Conservation (phyloP, 2,329 filamentous ascomycete genomes). For the Blastomyces percursus region DNA sequence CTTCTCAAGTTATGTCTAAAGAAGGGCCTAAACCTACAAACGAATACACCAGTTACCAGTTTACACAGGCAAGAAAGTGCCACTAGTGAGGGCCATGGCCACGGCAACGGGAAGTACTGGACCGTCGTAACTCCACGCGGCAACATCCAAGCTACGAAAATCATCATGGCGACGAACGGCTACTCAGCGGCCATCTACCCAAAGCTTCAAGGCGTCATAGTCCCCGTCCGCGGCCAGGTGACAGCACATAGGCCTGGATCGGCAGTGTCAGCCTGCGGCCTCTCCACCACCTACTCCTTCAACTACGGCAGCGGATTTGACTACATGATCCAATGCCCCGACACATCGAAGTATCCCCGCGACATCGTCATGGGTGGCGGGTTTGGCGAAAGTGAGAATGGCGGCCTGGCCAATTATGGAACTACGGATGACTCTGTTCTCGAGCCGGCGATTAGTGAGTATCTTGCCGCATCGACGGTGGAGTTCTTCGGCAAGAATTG, state of each 20-base stretch:
- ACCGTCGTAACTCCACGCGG: slow-evolving; percentile 36
- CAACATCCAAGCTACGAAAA: slow-evolving; percentile 30
- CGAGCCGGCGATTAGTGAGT: slow-evolving; percentile 16
- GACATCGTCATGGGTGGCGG: slow-evolving; percentile 20
- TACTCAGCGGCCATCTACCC: slow-evolving; percentile 40
- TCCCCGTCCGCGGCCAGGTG: slow-evolving; percentile 43
- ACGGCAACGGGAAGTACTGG: slow-evolving; percentile 3
- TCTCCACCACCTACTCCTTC: slow-evolving; percentile 15
- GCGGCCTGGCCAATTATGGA: slow-evolving; percentile 18
- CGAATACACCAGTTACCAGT: slow-evolving; percentile 20
- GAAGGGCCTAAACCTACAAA: slow-evolving; percentile 24
- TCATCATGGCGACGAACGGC: slow-evolving; percentile 45
- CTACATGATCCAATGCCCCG: slow-evolving; percentile 26
- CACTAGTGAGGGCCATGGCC: background rate
- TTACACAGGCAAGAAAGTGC: slow-evolving; percentile 9
- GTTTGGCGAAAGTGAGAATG: slow-evolving; percentile 12
- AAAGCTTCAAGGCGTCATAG: slow-evolving; percentile 38
- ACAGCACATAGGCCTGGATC: slow-evolving; percentile 27
- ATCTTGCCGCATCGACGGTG: slow-evolving; percentile 19
- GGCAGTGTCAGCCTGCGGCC: slow-evolving; percentile 10
- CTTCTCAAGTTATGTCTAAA: slow-evolving; percentile 37
- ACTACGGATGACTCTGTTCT: slow-evolving; percentile 14
- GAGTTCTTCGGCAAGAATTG: slow-evolving; percentile 32
- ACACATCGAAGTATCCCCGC: slow-evolving; percentile 8
- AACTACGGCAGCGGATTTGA: slow-evolving; percentile 26